phyloP scores from a whole-genome alignment of 2,329 filamentous ascomycete species.

The Westerdykella ornata region DNA sequence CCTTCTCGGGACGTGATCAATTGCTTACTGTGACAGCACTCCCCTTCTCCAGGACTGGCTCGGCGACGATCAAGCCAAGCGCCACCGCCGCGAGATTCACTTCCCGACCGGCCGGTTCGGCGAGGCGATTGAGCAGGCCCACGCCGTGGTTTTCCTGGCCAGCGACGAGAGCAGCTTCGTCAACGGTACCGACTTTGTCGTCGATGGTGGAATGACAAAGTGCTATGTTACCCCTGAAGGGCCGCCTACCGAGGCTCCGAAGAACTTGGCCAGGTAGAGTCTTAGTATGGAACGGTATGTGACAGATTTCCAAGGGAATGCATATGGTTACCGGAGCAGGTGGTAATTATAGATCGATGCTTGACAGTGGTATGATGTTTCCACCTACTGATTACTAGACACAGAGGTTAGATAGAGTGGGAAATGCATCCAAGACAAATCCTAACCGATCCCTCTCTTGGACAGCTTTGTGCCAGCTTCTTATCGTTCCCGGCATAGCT shows the following conservation, averaged over 20 bases:
- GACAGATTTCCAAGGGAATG: too few species aligned
- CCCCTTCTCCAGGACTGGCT: conserved; percentile 90
- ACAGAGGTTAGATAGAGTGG: too few species aligned
- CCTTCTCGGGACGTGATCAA: background rate
- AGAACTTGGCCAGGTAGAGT: conserved; percentile 39
- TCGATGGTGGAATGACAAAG: conserved; percentile 93
- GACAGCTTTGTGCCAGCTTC: too few species aligned
- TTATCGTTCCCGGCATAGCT: too few species aligned
- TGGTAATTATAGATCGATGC: too few species aligned
- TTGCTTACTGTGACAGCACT: conserved; percentile 48
- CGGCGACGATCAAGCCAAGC: conserved; percentile 76
- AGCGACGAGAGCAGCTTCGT: conserved; percentile 86
- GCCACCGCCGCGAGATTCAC: conserved; percentile 75
- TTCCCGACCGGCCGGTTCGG: conserved; percentile 85
- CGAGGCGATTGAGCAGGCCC: conserved; percentile 88
- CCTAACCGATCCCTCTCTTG: too few species aligned
- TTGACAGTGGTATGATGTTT: too few species aligned
- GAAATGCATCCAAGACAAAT: too few species aligned
- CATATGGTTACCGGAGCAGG: too few species aligned
- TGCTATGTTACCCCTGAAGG: conserved; percentile 65
- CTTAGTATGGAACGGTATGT: background rate
- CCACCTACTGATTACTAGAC: too few species aligned
- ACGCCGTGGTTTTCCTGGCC: conserved; percentile 80
- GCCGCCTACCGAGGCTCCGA: conserved; percentile 48
- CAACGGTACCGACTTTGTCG: conserved; percentile 85